Base-by-base conservation (phyloP, 1,139 yeast species). In the Scheffersomyces quercinus region DNA sequence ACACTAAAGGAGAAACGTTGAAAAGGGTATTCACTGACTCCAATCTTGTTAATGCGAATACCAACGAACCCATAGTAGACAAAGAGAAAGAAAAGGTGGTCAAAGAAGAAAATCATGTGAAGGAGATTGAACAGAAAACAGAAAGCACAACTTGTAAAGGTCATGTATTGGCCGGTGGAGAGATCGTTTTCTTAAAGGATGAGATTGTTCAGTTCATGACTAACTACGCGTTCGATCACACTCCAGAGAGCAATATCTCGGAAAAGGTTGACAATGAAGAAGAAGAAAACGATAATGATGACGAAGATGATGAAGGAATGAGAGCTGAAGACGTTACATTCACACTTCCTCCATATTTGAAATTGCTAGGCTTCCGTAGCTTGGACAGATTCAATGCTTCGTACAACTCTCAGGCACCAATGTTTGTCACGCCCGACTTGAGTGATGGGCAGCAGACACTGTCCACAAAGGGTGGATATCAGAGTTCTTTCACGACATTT, bases 401-500 rank as follows among this genome's bases (percentile, higher is more conserved):
- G 38, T 81, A 82, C 58, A 79, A 77, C 47, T 60, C 79, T 10
- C 67, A 76, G 1, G 75, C 82, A 2, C 77, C 95, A 0, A 59
- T 75, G 3, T 85, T 90, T 52, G 63, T 93, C 0, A 70, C 77
- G 10, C 79, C 78, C 0, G 75, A 73, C 32, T 42, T 62, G 37
- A 51, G 52, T 26, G 61, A 73, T 47, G 78, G 77, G 1, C 37
- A 62, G 28, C 56, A 47, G 20, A 47, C 64, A 3, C 39, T 56
- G 3, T 48, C 60, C 1, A 44, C 52, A n/a, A 52, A 50, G 3
- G 65, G 67, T 3, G 77, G 77, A 0, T 80, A 70, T 49, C 65
- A 73, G 14, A 87, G 91, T 13, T 88, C 97, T 0, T 70, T 75
- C 16, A 66, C 80, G 31, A 84, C 95, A 0, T 79, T 90, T 56